Conservation (phyloP, 768 basidiomycete genomes). For the Pleurotus salmoneostramineus region DNA sequence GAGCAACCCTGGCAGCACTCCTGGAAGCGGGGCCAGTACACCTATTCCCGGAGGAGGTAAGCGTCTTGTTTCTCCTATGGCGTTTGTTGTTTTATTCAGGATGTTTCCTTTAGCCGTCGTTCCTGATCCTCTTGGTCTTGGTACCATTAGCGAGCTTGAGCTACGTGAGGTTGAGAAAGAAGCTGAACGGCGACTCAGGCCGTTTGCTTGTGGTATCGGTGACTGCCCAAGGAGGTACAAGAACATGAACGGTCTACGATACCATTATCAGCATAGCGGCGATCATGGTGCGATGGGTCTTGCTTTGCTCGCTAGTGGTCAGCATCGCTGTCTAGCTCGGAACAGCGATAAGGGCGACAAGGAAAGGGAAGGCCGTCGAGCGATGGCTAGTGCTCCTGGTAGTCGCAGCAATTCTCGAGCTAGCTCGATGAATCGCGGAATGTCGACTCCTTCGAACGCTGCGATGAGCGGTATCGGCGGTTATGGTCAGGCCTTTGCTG, state of each 20-base stretch:
- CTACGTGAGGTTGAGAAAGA: slow-evolving; percentile 75
- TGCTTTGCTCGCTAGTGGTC: slow-evolving; percentile 72
- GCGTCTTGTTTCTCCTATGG: neutral
- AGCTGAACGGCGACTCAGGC: slow-evolving; percentile 76
- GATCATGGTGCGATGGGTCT: slow-evolving; percentile 92
- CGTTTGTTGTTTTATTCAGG: neutral
- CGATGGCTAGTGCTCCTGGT: slow-evolving; percentile 7
- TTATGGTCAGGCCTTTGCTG: neutral
- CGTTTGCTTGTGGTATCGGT: slow-evolving; percentile 88
- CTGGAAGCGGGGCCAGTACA: slow-evolving; percentile 12
- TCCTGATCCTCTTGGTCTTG: slow-evolving; percentile 25
- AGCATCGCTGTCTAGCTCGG: slow-evolving; percentile 48
- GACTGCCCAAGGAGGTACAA: slow-evolving; percentile 89
- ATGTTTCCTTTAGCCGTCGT: neutral
- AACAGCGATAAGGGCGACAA: neutral
- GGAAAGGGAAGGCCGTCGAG: slow-evolving; percentile 11
- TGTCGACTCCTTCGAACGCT: neutral
- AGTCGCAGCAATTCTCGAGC: slow-evolving; percentile 7
- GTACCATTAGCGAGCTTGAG: slow-evolving; percentile 57
- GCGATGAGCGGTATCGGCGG: slow-evolving; percentile 3
- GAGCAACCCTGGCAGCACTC: slow-evolving; percentile 11
- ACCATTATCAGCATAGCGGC: slow-evolving; percentile 96
- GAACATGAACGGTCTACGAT: slow-evolving; percentile 97
- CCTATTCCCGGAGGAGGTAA: slow-evolving; percentile 6
- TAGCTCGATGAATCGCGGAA: slow-evolving; percentile 9